Conservation (phyloP, 441 rosid genomes). For the Manihot esculenta region DNA sequence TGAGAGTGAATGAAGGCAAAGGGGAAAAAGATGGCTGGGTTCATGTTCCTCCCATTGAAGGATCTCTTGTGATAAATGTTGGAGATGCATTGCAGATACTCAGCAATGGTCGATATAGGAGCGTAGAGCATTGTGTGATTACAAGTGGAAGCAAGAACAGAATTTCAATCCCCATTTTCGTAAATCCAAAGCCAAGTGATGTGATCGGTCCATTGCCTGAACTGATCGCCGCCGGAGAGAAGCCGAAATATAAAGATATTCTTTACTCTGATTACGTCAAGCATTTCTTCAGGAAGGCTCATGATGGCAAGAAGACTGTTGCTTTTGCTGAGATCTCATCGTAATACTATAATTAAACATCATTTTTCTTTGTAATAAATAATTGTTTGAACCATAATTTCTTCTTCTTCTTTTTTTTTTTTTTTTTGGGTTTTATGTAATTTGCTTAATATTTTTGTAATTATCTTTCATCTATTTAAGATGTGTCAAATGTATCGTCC, state of each 20-base stretch:
- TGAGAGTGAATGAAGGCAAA: conserved; percentile 20
- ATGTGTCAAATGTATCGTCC: too few species aligned
- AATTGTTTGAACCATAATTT: too few species aligned
- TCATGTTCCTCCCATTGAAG: conserved; percentile 26
- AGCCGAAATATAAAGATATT: conserved; percentile 6
- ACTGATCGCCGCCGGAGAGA: conserved; percentile 3
- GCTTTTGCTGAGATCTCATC: neutral
- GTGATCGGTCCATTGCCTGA: conserved; percentile 11
- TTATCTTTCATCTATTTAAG: too few species aligned
- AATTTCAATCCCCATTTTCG: conserved; percentile 9
- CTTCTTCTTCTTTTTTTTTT: too few species aligned
- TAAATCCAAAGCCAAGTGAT: conserved; percentile 10
- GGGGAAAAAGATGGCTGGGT: conserved; percentile 24
- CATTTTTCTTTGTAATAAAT: too few species aligned
- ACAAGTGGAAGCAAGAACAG: conserved; percentile 13
- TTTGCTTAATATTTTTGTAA: too few species aligned
- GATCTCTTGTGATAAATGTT: conserved; percentile 27
- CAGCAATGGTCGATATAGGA: conserved; percentile 32
- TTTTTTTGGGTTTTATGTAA: too few species aligned
- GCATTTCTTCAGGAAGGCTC: conserved; percentile 17
- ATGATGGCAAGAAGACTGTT: conserved; percentile 14
- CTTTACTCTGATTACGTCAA: conserved; percentile 8
- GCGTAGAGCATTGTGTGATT: conserved; percentile 26
- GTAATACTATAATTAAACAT: too few species aligned
- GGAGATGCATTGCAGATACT: conserved; percentile 32